Base-by-base conservation (phyloP, 495 filamentous ascomycete genomes). In the Corynascus novoguineensis region DNA sequence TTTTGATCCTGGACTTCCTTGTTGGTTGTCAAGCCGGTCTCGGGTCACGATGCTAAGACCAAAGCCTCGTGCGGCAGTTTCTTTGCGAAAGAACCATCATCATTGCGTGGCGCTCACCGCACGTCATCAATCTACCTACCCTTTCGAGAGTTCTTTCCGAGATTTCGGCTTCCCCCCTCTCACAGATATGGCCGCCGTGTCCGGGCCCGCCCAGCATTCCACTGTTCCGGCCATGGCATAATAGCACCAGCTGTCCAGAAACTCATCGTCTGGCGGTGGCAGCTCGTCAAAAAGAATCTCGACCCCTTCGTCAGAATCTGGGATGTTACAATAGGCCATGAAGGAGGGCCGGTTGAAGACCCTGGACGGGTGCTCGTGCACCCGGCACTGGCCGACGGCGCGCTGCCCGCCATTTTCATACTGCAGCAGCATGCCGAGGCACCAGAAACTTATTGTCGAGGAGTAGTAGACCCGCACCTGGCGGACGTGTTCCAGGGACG, bases 381-480 rank as follows among this genome's bases (percentile, higher is more conserved):
- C 12, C 12, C 49, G 49, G 49, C 49, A 51, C 22, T 51, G 12
- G 34, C 49, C 49, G 1, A 51, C 4, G 5, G 49, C 49, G 3
- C 49, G 19, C 32, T 28, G 49, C 8, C 49, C 49, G 22, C 49
- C 34, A 34, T 51, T 38, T 19, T 37, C 49, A 34, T 51, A 51
- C 7, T 51, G 32, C 12, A 51, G 14, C 5, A 51, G 22, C 49
- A 51, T 51, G 11, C 49, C 49, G 32, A 5, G n/a, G 49, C 49
- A 51, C 7, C 21, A 6, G 19, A 17, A n/a, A n/a, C n/a, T n/a
- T 40, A 34, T 14, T 34, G 22, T 28, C 49, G 9, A 6, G 8
- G 1, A 4, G 19, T 51, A 51, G 19, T n/a, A 51, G 21, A 51
- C 34, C 12, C 22, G 49, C 32, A 40, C 22, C 22, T n/a, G 34